phyloP scores from a whole-genome alignment of 2,329 filamentous ascomycete genomes.

The Pseudophaeomoniella oleicola region DNA sequence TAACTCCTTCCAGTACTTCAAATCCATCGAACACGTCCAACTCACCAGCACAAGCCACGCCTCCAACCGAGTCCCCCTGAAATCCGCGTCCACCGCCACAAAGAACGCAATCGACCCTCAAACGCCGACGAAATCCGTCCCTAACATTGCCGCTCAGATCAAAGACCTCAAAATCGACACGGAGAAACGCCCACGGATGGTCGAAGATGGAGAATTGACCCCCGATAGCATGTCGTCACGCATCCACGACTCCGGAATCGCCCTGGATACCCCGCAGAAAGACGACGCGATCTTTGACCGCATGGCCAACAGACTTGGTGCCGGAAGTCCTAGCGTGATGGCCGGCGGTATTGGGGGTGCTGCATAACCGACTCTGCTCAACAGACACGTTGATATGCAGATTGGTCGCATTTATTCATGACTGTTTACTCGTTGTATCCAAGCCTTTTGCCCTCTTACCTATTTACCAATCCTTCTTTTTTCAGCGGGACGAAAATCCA shows the following conservation, averaged over 20 bases:
- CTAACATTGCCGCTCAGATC: too few species aligned
- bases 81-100: constrained; percentile 14
- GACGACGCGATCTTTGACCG: constrained; percentile 26
- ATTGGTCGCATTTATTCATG: too few species aligned
- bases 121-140: too few species aligned
- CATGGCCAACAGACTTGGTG: too few species aligned
- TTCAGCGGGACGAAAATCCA: too few species aligned
- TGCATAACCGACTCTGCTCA: too few species aligned
- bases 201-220: constrained; percentile 28
- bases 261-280: constrained; percentile 24
- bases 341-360: too few species aligned
- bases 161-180: constrained; percentile 31
- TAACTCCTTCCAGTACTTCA: constrained; percentile 44
- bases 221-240: constrained; percentile 34
- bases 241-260: constrained; percentile 28
- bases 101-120: background rate
- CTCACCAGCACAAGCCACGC: background rate
- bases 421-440: too few species aligned
- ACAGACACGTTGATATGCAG: too few species aligned
- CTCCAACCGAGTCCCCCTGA: constrained; percentile 14
- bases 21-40: constrained; percentile 50
- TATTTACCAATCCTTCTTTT: too few species aligned
- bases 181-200: constrained; percentile 17
- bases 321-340: too few species aligned
- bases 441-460: too few species aligned